Evolutionary conservation across 176 grass and related monocot species (phyloP), one percentile per base, ranked within the genome.

Genomic region (Aegilops tauschii): DNA sequence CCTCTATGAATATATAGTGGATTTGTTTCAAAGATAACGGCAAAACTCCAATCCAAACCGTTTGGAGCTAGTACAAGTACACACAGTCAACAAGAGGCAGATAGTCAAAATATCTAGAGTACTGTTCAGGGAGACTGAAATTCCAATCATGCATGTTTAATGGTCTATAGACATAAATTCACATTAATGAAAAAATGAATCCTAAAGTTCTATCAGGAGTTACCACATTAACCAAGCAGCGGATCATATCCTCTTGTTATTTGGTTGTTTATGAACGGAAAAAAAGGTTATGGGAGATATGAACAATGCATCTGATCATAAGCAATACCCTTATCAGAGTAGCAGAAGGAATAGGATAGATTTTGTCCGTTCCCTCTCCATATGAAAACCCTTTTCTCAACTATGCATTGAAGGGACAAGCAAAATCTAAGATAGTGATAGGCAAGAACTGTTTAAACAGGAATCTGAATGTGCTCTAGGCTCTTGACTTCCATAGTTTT

Each of bases 371-470:
- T 81, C 29, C 29, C 29, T 76, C 36, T 75, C 8, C 61, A 49
- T 68, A 77, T 56, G 6, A 84, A 50, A 85, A 67, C 17, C 45
- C 5, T 65, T 83, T 72, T 73, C 28, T 83, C 42, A 67, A 80
- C 54, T 65, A 91, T 68, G 49, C 61, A 69, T 40, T 54, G 50
- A 84, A 81, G 21, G 34, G 81, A 63, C 36, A 81, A 79, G 59
- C 50, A 76, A 87, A 87, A 32, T 78, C 52, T 71, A 86, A 86
- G 64, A 86, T 42, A 68, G 82, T 65, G 75, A 73, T 65, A 21
- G 73, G 7, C 69, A 80, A 29, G 47, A 75, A 91, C 35, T 69
- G 61, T 87, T 74, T 80, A 42, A 80, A 84, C 82, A 87, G 49
- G 49, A 85, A 84, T 23, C 8, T 84, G 82, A 49, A 81, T 88